Percentiles rank a stretch among this genome's conserved stretches.
phyloP scores from a whole-genome alignment of 106 monocot species.

The Dendrobium nobile region DNA sequence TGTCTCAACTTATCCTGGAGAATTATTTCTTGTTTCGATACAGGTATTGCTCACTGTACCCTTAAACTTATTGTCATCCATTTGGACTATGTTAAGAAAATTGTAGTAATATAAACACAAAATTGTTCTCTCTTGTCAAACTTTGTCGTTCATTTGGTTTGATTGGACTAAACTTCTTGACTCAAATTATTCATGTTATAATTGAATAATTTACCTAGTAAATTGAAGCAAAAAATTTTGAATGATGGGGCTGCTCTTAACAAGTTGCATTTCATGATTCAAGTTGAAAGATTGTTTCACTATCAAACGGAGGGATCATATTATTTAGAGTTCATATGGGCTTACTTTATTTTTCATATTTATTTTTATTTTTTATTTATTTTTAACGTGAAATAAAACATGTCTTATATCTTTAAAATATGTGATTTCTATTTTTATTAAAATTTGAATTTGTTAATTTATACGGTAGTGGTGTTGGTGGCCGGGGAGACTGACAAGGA shows the following conservation, averaged over 20 bases:
- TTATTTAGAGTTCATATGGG: background rate
- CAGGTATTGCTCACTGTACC: constrained; percentile 40
- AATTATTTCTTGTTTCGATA: constrained; percentile 64
- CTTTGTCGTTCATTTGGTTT: background rate
- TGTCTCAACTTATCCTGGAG: constrained; percentile 84
- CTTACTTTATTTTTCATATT: too few relatives aligned
- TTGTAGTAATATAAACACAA: background rate
- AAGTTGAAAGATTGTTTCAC: background rate
- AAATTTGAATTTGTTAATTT: too few relatives aligned
- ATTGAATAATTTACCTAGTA: too few relatives aligned
- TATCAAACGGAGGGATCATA: background rate
- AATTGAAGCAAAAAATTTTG: too few relatives aligned
- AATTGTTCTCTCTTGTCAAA: background rate
- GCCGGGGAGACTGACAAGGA: too few relatives aligned
- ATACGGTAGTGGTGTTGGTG: too few relatives aligned
- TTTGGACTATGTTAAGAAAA: background rate
- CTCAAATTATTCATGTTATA: too few relatives aligned
- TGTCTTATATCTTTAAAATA: too few relatives aligned
- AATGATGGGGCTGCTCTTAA: too few relatives aligned
- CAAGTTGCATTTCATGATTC: background rate
- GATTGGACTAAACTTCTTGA: background rate
- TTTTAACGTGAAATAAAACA: too few relatives aligned
- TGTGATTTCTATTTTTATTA: too few relatives aligned
- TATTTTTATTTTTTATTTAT: too few relatives aligned
- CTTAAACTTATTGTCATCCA: background rate